Percentiles rank a stretch among this genome's conserved stretches.
Evolutionary conservation across 352 stramenopile species (phyloP).

Genomic region (Elongisporangium prolatum): DNA sequence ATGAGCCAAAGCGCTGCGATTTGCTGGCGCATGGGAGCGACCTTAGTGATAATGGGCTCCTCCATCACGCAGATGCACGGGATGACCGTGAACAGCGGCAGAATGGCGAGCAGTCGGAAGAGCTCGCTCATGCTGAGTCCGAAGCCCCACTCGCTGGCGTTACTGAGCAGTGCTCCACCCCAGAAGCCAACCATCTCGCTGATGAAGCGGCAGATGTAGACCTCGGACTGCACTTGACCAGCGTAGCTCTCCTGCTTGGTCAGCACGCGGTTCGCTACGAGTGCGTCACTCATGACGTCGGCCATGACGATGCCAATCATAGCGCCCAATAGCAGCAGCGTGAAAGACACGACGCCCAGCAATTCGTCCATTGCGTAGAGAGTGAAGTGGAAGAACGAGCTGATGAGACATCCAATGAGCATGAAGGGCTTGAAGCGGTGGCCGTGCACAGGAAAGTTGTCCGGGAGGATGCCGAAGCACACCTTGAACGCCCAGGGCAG

Average conservation of each 20-base stretch:
- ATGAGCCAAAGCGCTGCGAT: slow-evolving; percentile 44
- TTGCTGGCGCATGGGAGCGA: slow-evolving; percentile 29
- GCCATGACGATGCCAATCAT: slow-evolving; percentile 78
- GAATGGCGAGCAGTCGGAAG: slow-evolving; percentile 53
- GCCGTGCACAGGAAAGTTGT: slow-evolving; percentile 47
- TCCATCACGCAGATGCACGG: slow-evolving; percentile 51
- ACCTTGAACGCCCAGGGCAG: slow-evolving; percentile 83
- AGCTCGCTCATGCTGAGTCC: slow-evolving; percentile 57
- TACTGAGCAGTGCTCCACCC: slow-evolving; percentile 55
- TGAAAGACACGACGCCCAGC: slow-evolving; percentile 57
- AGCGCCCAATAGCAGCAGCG: slow-evolving; percentile 56
- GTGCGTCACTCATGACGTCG: slow-evolving; percentile 77
- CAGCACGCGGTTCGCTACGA: slow-evolving; percentile 63
- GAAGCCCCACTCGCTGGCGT: slow-evolving; percentile 43
- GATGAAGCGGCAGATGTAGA: slow-evolving; percentile 75
- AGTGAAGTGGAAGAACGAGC: slow-evolving; percentile 52
- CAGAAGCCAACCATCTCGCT: slow-evolving; percentile 81
- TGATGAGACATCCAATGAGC: slow-evolving; percentile 50
- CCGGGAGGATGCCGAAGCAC: slow-evolving; percentile 63
- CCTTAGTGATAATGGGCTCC: slow-evolving; percentile 30
- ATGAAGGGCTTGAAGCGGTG: slow-evolving; percentile 78
- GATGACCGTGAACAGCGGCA: slow-evolving; percentile 52
- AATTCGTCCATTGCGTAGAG: slow-evolving; percentile 27
- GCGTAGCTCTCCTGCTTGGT: slow-evolving; percentile 25
- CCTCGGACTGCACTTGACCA: slow-evolving; percentile 51